These are phyloP conservation scores for Penicillium sp. DNA, from an alignment of 2,329 filamentous ascomycete species.

Conservation along the genomic window DNA sequence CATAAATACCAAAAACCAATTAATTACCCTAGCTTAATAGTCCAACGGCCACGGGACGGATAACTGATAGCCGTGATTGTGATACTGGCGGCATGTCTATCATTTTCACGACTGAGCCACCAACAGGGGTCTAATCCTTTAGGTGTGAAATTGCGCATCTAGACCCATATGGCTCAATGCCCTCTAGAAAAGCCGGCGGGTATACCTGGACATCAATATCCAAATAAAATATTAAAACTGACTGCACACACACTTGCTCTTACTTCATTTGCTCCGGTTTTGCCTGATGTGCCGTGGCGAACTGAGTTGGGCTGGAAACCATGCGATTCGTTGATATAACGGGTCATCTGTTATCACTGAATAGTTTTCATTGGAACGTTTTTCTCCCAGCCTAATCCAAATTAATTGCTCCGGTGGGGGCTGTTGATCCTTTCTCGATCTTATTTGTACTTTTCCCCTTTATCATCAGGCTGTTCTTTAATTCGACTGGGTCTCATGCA, in stretches of 20 bases:
- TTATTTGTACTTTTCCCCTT: background rate
- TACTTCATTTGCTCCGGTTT: background rate
- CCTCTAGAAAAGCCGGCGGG: background rate
- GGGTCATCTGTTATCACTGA: background rate
- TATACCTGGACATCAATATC: background rate
- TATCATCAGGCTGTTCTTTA: background rate
- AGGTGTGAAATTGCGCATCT: background rate
- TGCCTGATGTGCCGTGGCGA: background rate
- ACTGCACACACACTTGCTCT: background rate
- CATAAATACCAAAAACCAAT: background rate
- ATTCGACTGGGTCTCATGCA: background rate
- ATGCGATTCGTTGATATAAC: constrained; percentile 3
- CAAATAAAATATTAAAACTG: background rate
- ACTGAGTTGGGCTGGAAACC: background rate
- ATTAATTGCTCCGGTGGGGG: background rate
- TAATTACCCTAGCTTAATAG: background rate
- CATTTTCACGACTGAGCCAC: constrained; percentile 8
- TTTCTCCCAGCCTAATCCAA: background rate
- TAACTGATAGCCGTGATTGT: background rate
- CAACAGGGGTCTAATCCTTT: constrained; percentile 1
- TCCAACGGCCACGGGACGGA: background rate
- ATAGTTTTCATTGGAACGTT: background rate
- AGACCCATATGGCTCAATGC: background rate
- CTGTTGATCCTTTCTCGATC: background rate
- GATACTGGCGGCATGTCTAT: background rate